These are phyloP conservation scores for Trypanosoma conorhini DNA, from an alignment of 208 protist genomes.

Conservation along the genomic window DNA sequence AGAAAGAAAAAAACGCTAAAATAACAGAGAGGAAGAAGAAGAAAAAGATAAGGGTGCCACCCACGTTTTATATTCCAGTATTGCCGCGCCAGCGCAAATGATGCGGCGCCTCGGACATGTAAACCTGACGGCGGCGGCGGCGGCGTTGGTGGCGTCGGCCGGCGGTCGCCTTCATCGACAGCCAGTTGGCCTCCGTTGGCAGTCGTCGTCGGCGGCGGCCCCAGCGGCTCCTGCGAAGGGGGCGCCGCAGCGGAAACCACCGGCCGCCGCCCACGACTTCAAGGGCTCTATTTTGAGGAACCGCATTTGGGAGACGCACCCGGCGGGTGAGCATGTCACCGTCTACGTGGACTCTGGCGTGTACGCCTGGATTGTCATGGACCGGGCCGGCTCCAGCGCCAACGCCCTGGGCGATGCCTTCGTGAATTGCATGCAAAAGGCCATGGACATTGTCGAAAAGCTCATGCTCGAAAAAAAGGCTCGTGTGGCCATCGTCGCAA, in stretches of 20 bases:
- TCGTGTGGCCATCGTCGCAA: constrained; percentile 66
- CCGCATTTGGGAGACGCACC: constrained; percentile 51
- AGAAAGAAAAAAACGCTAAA: constrained; percentile 10
- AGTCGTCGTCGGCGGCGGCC: constrained; percentile 9
- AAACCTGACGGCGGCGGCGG: neutral
- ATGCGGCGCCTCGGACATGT: constrained; percentile 38
- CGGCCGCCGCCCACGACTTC: constrained; percentile 36
- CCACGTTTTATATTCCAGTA: neutral
- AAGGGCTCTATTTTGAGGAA: constrained; percentile 41
- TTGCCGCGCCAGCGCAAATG: neutral
- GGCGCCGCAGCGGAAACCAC: neutral
- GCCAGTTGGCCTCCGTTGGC: neutral
- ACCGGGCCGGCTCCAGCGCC: constrained; percentile 67
- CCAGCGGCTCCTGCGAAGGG: constrained; percentile 4
- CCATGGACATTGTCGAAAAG: constrained; percentile 65
- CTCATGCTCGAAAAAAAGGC: constrained; percentile 53
- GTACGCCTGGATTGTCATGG: constrained; percentile 86
- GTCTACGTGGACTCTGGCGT: constrained; percentile 73
- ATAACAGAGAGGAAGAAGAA: constrained; percentile 2
- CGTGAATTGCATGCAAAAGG: constrained; percentile 44
- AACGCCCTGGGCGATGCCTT: constrained; percentile 79
- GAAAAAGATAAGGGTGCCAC: too few relatives aligned
- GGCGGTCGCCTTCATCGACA: constrained; percentile 8
- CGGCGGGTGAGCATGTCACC: constrained; percentile 59
- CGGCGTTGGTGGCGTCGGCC: constrained; percentile 4